Base-by-base conservation (phyloP, 305 asterid species). In the Ilex paraguariensis region DNA sequence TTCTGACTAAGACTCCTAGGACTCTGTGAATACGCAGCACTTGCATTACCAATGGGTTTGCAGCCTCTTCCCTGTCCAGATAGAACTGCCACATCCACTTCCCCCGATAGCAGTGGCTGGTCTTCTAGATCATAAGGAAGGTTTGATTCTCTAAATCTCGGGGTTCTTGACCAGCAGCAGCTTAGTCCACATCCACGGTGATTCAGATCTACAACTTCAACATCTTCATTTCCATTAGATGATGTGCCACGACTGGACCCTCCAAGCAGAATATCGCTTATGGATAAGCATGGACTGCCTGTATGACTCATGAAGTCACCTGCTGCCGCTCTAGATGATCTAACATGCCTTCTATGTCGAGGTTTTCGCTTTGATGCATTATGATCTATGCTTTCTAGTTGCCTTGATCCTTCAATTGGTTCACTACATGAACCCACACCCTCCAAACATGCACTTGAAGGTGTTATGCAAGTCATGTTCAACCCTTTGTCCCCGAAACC, bases 121-220 rank as follows among this genome's bases (percentile, higher is more conserved):
- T 82, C 86, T 58, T 87, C 95, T 21, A 57, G 64, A 46, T 77
- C 77, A 39, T 60, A 70, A 53, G 61, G 70, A 65, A 71, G 62
- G 54, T 72, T 65, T 8, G 84, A 69, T 32, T 76, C 95, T 64
- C 78, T 73, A 55, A 52, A 72, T 64, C 77, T 82, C 21, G 77
- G 75, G 31, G 79, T 70, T 64, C 83, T 82, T 31, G 87, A 75
- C 97, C 93, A 91, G 75, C 87, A 90, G 50, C 84, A 84, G 67
- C 84, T 71, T 62, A 86, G 66, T 54, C 95, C 95, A 67, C 97
- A 90, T 44, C 96, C 92, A 71, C 74, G 81, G 62, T 69, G 78
- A 71, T 81, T 77, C 50, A 74, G 75, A 13, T 86, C 91, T 73
- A 75, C 68, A 68, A 72, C 58, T 63, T 87, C 81, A 54, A 53